Evolutionary conservation across 1,139 yeast species (phyloP).

Genomic region (Yamadazyma taylorii): DNA sequence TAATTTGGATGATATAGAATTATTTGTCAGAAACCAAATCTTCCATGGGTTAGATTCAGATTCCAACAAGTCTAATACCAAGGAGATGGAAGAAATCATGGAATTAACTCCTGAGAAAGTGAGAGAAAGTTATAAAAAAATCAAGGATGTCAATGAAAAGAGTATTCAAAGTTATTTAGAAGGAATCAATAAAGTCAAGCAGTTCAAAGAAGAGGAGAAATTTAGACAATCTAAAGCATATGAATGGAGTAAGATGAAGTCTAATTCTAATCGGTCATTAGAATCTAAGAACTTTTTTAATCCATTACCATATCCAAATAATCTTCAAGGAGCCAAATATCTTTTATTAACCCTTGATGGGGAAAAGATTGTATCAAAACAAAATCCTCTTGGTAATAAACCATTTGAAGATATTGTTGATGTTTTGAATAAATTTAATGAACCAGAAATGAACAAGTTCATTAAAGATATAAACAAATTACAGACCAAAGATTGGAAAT

Average conservation of each 20-base stretch:
- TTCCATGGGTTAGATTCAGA: conserved; percentile 13
- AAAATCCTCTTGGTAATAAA: conserved; percentile 41
- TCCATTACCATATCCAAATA: conserved; percentile 23
- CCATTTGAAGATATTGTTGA: conserved; percentile 42
- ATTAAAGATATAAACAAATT: conserved; percentile 28
- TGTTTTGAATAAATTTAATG: conserved; percentile 40
- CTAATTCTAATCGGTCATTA: conserved; percentile 38
- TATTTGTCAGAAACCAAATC: conserved; percentile 18
- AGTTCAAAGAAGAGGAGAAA: conserved; percentile 39
- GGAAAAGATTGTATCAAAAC: conserved; percentile 33
- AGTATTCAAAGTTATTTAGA: conserved; percentile 35
- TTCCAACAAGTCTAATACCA: conserved; percentile 7
- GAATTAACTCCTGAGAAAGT: conserved; percentile 20
- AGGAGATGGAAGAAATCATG: conserved; percentile 16
- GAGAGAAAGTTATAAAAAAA: conserved; percentile 13
- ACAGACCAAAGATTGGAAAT: conserved; percentile 35
- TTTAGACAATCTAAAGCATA: conserved; percentile 53
- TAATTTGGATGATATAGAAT: conserved; percentile 17
- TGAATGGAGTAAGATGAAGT: conserved; percentile 48
- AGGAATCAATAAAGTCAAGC: conserved; percentile 41
- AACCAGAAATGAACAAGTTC: conserved; percentile 28
- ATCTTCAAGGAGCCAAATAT: conserved; percentile 28
- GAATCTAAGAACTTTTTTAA: conserved; percentile 52
- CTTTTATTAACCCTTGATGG: conserved; percentile 48
- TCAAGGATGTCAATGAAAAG: conserved; percentile 3